Evolutionary conservation across 805 yeast genomes (phyloP).

Genomic region (Lipomyces oligophaga): DNA sequence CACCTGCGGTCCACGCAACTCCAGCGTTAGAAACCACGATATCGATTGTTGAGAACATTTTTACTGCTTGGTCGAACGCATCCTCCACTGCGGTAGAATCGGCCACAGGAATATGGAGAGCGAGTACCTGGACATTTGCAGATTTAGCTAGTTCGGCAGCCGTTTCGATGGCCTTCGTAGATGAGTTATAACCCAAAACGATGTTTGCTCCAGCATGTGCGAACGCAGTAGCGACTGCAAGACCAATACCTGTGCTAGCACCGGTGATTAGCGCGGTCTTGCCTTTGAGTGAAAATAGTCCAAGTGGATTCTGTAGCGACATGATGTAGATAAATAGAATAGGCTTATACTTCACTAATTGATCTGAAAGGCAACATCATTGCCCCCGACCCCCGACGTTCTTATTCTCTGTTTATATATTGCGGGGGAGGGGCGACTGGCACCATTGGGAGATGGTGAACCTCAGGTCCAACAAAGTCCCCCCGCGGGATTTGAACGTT

Average conservation of each 20-base stretch:
- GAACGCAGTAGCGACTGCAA: constrained; percentile 46
- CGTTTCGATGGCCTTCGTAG: constrained; percentile 52
- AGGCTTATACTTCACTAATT: no score
- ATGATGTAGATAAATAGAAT: no score
- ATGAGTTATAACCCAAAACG: constrained; percentile 42
- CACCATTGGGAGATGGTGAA: no score
- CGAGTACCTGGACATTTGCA: constrained; percentile 58
- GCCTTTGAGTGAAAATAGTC: constrained; percentile 34
- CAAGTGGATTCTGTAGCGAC: no score
- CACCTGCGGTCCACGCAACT: constrained; percentile 26
- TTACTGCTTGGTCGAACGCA: constrained; percentile 43
- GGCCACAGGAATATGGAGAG: constrained; percentile 58
- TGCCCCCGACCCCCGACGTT: no score
- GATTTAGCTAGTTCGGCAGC: constrained; percentile 54
- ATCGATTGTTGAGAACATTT: constrained; percentile 17
- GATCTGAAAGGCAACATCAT: no score
- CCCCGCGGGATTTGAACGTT: no score
- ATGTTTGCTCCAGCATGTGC: constrained; percentile 48
- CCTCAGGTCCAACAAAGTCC: no score
- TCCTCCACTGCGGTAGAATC: constrained; percentile 47
- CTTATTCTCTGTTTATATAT: no score
- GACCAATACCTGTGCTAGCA: constrained; percentile 53
- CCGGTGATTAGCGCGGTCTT: constrained; percentile 48
- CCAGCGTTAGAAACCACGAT: constrained; percentile 29
- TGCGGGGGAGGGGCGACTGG: no score